Base-by-base conservation (phyloP, 352 stramenopile genomes). In the Phytophthora crassamura region DNA sequence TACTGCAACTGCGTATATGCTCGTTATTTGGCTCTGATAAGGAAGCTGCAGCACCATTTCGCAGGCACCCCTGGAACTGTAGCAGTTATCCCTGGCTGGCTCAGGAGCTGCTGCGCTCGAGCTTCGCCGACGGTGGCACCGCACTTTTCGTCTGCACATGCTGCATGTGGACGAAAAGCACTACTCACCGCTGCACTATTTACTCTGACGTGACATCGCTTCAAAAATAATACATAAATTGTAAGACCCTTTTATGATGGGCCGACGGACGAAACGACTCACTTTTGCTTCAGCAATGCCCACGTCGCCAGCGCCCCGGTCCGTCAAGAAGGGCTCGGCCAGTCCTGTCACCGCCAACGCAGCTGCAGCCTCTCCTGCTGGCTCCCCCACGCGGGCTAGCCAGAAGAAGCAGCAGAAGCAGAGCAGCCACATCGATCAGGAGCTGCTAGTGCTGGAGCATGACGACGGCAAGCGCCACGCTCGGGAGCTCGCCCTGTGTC, bases 381-480 rank as follows among this genome's bases (percentile, higher is more conserved):
- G 66, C 3, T 71, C 63, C 9, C 58, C 66, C 8, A 62, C 40
- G 41, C 49, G 47, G 18, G 38, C 51, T 5, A 22, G 18, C 15
- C 60, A 69, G 22, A 65, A 82, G 36, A 79, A 75, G 41, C 57
- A 65, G 16, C 32, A 75, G 36, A 78, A 67, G 30, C 70, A 90
- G 47, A 64, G 73, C 36, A 82, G 71, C 56, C 46, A 86, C 14
- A 70, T 93, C 15, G 80, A 91, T 42, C 86, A 94, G 43, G 76
- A 94, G 67, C 67, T 93, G 25, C 67, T 90, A 25, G 60, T 71
- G 36, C 74, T 94, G 9, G 82, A 90, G 61, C 80, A 81, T 15
- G 84, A 93, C 33, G 83, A 91, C 35, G 84, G 83, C 51, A 89
- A 89, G 52, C 83, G 84, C 54, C 86, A 95, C 51, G 72, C 80